Base-by-base conservation (phyloP, 208 protist species). In the Lotmaria passim region DNA sequence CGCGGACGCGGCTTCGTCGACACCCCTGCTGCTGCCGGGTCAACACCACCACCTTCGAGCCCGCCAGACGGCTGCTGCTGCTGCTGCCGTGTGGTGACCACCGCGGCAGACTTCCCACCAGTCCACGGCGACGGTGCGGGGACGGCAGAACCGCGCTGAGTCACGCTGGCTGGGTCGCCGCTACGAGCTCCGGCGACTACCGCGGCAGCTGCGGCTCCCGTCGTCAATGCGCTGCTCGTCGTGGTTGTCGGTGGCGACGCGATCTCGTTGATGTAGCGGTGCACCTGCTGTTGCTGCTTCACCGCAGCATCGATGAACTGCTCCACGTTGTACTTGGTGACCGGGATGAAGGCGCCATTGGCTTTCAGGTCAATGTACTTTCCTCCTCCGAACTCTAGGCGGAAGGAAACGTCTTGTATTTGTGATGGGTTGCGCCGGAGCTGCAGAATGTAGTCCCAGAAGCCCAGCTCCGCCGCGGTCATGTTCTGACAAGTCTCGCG, bases 301-400 rank as follows among this genome's bases (percentile, higher is more conserved):
- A 78, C 61, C 1, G 69, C 66, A 5, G 60, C 44, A 34, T 52
- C 62, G 41, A 77, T 68, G 47, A 88, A 88, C 43, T 80, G 48
- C 26, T 69, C 60, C 15, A 82, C 55, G 75, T 88, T 88, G 33
- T 72, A 30, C 50, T 71, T 71, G 15, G 69, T 75, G 24, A 88
- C 71, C 2, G 64, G 50, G 8, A 81, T 66, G 17, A 66, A 71
- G 31, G 61, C 47, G 19, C 67, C 79, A 43, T 83, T 79, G 17
- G 52, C 51, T 30, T 72, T 72, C 7, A 88, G 70, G 48, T 66
- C 53, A 12, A 85, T 64, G 34, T 44, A 36, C 23, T 53, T 46
- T 10, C 55, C 53, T 3, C 34, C 43, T 1, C 70, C 70, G 17
- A 76, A 76, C 43, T 76, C 70, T 19, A 76, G 24, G 30, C 66